Conservation (phyloP, 371 early-diverging fungal species). For the Mortierella sp. region DNA sequence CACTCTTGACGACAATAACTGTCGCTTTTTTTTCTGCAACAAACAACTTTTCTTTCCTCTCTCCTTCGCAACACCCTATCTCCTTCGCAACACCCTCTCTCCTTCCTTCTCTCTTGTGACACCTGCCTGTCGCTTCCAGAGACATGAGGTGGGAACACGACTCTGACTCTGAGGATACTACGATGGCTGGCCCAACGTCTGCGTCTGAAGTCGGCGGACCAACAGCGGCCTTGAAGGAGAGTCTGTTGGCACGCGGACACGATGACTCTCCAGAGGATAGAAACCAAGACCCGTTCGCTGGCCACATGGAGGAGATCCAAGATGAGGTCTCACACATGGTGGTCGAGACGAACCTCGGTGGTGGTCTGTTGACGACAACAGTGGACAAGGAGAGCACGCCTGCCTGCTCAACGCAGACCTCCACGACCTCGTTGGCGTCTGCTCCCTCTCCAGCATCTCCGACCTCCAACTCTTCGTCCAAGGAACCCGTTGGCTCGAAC, state of each 20-base stretch:
- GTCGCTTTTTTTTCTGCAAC: neutral
- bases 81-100: neutral
- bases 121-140: neutral
- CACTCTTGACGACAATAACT: neutral
- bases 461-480: neutral
- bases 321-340: slow-evolving; percentile 25
- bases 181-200: neutral
- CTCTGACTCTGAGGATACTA: slow-evolving; percentile 22
- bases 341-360: slow-evolving; percentile 1
- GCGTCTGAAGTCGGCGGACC: neutral
- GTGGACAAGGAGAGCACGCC: neutral
- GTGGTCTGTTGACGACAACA: neutral
- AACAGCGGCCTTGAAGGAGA: neutral
- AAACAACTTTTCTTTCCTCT: neutral
- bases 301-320: slow-evolving; percentile 15
- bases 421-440: neutral
- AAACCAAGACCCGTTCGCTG: neutral
- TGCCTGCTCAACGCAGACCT: neutral
- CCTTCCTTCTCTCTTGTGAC: too few relatives aligned
- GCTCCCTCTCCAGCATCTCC: neutral
- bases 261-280: neutral
- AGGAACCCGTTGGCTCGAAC: neutral
- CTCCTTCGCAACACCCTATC: too few relatives aligned
- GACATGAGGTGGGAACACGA: slow-evolving; percentile 35
- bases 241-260: neutral